Percentiles rank a stretch among this genome's conserved stretches.
Evolutionary conservation across 2,329 filamentous ascomycete genomes (phyloP).

Genomic region (Chrysoporthe deuterocubensis): DNA sequence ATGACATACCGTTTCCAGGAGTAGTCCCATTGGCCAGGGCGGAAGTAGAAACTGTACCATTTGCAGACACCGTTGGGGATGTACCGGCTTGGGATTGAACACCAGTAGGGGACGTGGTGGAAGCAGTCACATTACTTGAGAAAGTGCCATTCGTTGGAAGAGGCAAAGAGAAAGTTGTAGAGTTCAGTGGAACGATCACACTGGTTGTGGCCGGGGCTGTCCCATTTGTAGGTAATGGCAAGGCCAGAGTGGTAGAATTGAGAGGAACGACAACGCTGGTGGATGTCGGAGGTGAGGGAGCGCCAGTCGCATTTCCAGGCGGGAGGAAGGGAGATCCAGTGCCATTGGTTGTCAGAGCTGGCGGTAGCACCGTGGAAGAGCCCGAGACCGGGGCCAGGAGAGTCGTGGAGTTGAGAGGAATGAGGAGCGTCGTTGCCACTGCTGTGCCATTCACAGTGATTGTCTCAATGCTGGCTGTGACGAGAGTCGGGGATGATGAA

Average conservation of each 20-base stretch:
- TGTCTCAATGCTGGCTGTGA: constrained; percentile 23
- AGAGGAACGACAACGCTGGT: constrained; percentile 10
- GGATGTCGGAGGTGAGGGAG: background rate
- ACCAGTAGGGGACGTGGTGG: constrained; percentile 3
- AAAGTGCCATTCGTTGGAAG: constrained; percentile 19
- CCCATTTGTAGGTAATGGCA: constrained; percentile 3
- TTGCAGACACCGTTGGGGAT: constrained; percentile 18
- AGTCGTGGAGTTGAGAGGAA: constrained; percentile 22
- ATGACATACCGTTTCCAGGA: constrained; percentile 21
- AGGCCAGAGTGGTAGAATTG: constrained; percentile 10
- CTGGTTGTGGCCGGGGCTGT: constrained; percentile 14
- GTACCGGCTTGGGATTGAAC: constrained; percentile 14
- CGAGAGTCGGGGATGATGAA: constrained; percentile 3
- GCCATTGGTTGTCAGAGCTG: constrained; percentile 17
- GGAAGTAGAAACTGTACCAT: constrained; percentile 17
- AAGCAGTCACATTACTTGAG: constrained; percentile 15
- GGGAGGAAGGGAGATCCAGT: constrained; percentile 18
- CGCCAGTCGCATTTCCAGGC: constrained; percentile 16
- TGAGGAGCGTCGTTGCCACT: constrained; percentile 24
- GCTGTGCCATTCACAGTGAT: constrained; percentile 24
- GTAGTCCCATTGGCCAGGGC: constrained; percentile 19
- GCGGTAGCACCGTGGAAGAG: constrained; percentile 1
- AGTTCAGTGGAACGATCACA: constrained; percentile 10
- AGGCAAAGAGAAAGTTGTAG: constrained; percentile 10
- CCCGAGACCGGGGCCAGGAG: constrained; percentile 21